phyloP scores from a whole-genome alignment of 2,329 filamentous ascomycete species.

The Lasiodiplodia hormozganensis region DNA sequence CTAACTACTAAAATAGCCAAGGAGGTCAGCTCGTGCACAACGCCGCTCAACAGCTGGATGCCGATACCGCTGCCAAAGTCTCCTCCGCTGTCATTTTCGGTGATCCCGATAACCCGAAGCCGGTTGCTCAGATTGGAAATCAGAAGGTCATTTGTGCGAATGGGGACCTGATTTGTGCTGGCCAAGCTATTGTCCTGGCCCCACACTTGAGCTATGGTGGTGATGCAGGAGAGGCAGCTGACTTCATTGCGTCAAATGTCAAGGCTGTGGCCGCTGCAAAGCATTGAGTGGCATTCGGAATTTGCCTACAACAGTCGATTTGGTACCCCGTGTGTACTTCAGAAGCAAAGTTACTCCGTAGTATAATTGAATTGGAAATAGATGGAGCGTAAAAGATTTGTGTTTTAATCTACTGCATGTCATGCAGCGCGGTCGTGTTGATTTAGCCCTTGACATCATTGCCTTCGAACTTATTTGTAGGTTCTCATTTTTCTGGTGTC shows the following conservation, averaged over 20 bases:
- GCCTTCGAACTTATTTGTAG: no score
- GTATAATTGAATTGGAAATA: no score
- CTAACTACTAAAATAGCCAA: constrained; percentile 36
- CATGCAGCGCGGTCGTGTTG: no score
- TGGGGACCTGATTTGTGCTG: constrained; percentile 45
- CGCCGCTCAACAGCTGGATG: constrained; percentile 38
- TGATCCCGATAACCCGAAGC: constrained; percentile 45
- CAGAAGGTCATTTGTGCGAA: constrained; percentile 45
- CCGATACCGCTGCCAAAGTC: neutral
- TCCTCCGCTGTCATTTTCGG: constrained; percentile 35
- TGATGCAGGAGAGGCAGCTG: constrained; percentile 42
- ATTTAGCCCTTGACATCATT: no score
- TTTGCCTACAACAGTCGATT: no score
- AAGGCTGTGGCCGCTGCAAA: neutral
- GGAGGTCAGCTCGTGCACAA: constrained; percentile 55
- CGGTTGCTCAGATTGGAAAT: constrained; percentile 42
- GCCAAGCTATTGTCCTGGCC: constrained; percentile 39
- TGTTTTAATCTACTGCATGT: no score
- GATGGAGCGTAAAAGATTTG: no score
- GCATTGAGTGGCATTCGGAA: no score
- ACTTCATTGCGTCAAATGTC: constrained; percentile 33
- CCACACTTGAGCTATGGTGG: constrained; percentile 45
- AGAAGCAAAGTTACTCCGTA: no score
- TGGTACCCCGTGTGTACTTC: no score
- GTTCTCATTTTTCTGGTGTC: no score